Conservation (phyloP, 2,329 filamentous ascomycete species). For the Diaporthe capsici region DNA sequence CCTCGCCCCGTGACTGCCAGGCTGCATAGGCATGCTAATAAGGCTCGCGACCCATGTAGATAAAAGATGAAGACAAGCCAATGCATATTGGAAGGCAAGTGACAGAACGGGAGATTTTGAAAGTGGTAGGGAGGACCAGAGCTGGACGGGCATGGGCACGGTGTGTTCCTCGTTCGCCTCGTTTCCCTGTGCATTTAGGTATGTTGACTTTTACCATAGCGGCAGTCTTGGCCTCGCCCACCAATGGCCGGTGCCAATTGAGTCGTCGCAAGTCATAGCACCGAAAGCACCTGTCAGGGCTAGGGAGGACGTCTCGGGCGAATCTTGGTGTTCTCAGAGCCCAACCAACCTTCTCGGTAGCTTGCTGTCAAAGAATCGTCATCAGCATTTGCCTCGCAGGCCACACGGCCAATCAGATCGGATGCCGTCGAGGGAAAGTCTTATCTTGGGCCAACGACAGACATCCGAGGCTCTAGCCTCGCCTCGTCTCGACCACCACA, state of each 20-base stretch:
- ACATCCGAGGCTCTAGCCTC: conserved; percentile 37
- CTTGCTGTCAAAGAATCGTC: conserved; percentile 40
- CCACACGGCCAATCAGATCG: conserved; percentile 31
- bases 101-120: neutral
- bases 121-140: neutral
- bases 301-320: neutral
- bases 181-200: neutral
- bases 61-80: neutral
- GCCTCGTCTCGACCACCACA: conserved; percentile 20
- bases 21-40: neutral
- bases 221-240: conserved; percentile 18
- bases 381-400: conserved; percentile 27
- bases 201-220: conserved; percentile 28
- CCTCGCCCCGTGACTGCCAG: neutral
- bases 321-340: conserved; percentile 2
- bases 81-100: neutral
- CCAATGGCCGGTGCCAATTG: conserved; percentile 23
- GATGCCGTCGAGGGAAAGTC: conserved; percentile 13
- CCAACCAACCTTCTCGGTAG: conserved; percentile 8
- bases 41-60: neutral
- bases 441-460: conserved; percentile 41
- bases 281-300: neutral
- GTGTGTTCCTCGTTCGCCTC: neutral
- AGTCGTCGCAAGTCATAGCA: conserved; percentile 9
- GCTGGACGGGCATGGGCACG: neutral